Conservation (phyloP, 2,329 filamentous ascomycete species). For the Trichoderma aggressivum region DNA sequence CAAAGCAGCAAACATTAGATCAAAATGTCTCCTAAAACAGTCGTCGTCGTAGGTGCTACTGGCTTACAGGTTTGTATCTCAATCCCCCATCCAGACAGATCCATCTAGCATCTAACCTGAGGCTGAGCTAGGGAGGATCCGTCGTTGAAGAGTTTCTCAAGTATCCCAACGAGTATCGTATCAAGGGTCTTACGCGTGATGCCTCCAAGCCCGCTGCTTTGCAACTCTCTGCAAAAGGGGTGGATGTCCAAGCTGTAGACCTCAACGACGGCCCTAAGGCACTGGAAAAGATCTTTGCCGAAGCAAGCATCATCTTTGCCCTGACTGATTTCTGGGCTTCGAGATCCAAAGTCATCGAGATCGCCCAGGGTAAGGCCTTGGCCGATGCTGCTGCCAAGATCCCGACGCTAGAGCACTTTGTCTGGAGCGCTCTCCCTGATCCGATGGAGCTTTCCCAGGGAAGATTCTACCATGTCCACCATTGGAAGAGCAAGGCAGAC, state of each 20-base stretch:
- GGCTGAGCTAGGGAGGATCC: neutral
- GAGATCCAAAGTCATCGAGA: neutral
- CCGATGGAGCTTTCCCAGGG: neutral
- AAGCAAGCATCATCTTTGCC: neutral
- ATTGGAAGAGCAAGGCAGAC: neutral
- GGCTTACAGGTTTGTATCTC: neutral
- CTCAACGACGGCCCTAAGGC: neutral
- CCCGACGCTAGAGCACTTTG: neutral
- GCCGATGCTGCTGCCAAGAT: neutral
- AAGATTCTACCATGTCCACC: neutral
- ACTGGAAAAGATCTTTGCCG: neutral
- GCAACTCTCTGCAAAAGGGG: neutral
- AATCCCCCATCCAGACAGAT: neutral
- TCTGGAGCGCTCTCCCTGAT: neutral
- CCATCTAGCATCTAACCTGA: neutral
- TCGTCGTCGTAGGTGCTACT: neutral
- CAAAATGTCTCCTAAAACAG: neutral
- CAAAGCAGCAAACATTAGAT: neutral
- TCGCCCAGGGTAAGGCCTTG: neutral
- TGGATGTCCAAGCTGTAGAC: neutral
- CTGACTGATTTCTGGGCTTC: constrained; percentile 1
- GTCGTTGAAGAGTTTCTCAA: neutral
- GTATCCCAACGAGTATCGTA: neutral
- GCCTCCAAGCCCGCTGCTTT: neutral
- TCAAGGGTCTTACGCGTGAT: neutral